Percentiles rank a stretch among this genome's conserved stretches.
These are phyloP conservation scores for Aspergillus nanangensis DNA, from an alignment of 495 filamentous ascomycete genomes.

Conservation along the genomic window DNA sequence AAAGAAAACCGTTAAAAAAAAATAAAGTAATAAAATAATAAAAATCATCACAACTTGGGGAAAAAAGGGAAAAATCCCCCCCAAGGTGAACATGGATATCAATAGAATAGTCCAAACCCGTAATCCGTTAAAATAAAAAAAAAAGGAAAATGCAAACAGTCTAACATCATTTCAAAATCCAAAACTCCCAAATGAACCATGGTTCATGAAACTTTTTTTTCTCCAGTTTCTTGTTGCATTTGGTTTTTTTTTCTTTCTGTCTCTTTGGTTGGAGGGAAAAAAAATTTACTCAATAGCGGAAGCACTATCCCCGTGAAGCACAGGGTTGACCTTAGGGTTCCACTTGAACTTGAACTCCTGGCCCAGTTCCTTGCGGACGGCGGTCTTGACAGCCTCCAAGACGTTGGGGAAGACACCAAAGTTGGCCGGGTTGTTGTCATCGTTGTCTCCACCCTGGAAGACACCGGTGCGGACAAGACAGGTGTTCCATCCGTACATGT, in stretches of 20 bases:
- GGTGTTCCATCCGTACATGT: constrained; percentile 81
- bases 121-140: constrained; percentile 9
- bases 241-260: constrained; percentile 8
- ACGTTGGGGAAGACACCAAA: constrained; percentile 56
- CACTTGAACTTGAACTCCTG: constrained; percentile 55
- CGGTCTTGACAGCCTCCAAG: constrained; percentile 49
- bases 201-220: not conserved
- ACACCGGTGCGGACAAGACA: constrained; percentile 62
- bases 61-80: constrained; percentile 5
- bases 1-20: constrained; percentile 15
- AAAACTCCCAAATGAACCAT: not conserved
- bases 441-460: constrained; percentile 54
- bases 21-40: constrained; percentile 1
- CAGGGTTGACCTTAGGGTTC: constrained; percentile 59
- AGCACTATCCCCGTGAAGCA: constrained; percentile 49
- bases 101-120: constrained; percentile 22
- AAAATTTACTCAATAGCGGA: constrained; percentile 51
- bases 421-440: constrained; percentile 51
- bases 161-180: not conserved
- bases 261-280: too few species aligned
- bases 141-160: constrained; percentile 8
- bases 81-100: constrained; percentile 28
- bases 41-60: too few species aligned
- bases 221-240: constrained; percentile 4
- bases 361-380: constrained; percentile 52